Base-by-base conservation (phyloP, 352 stramenopile species). In the Phytopythium montanum region DNA sequence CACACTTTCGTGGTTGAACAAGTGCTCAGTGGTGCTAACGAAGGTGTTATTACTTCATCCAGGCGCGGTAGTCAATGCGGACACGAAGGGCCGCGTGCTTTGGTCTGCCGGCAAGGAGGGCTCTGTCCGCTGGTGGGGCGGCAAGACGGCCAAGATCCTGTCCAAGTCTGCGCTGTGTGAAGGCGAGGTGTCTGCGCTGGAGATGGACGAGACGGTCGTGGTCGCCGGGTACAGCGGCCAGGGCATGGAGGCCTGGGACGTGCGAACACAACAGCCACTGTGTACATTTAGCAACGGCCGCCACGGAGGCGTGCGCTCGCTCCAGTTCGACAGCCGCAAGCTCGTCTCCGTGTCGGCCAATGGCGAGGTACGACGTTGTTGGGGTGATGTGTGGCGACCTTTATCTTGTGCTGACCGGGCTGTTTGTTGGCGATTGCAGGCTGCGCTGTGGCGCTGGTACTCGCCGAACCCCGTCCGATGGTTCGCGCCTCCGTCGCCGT, bases 181-280 rank as follows among this genome's bases (percentile, higher is more conserved):
- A 57, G 87, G 87, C 21, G 64, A 68, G 6, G 88, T 96, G 52
- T 89, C 79, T 3, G 79, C 79, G 5, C 73, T 96, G 6, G 85
- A 96, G 63, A 96, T 96, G 87, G 87, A 96, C 61, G 87, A 96
- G 54, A 92, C 82, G 31, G 83, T 94, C 16, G 87, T 96, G 23
- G 83, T 96, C 42, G 87, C 87, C 29, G 87, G 83, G 50, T 96
- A 94, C 70, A 76, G 61, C 4, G 72, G 81, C 38, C 84, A 91
- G 60, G 87, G 87, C 51, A 94, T 96, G 83, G 83, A 96, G 56
- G 80, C 87, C 10, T 96, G 87, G 87, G 87, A 96, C 41, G 85
- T 96, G 12, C 79, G 87, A 60, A 96, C 87, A 28, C 87, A 96
- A 66, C 87, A 96, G 58, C 72, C 87, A 14, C 64, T 96, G 36